Evolutionary conservation across 495 filamentous ascomycete species (phyloP).

Genomic region (Hypoxylon lenormandii): DNA sequence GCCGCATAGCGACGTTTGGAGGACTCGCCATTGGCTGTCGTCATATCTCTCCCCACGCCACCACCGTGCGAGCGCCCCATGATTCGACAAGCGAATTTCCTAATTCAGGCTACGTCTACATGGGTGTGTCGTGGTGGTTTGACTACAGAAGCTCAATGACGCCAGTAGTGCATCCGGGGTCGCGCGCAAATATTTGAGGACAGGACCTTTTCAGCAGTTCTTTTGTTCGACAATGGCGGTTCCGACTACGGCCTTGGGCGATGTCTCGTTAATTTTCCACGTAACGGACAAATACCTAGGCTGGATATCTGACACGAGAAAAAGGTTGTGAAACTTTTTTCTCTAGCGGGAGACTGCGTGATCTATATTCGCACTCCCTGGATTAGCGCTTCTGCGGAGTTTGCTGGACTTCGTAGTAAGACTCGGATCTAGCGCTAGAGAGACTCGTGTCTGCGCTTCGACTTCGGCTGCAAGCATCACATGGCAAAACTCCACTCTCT

Average conservation of each 20-base stretch:
- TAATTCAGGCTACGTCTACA: slow-evolving; percentile 40
- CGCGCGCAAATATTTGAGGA: slow-evolving; percentile 28
- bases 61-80: slow-evolving; percentile 24
- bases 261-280: background rate
- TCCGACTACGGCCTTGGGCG: slow-evolving; percentile 1
- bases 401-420: slow-evolving; percentile 6
- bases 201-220: slow-evolving; percentile 18
- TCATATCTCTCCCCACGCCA: slow-evolving; percentile 47
- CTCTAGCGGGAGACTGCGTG: slow-evolving; percentile 9
- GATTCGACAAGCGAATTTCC: slow-evolving; percentile 37
- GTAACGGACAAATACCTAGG: slow-evolving; percentile 21
- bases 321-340: slow-evolving; percentile 5
- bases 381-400: slow-evolving; percentile 13
- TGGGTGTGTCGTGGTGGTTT: slow-evolving; percentile 41
- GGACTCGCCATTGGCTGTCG: slow-evolving; percentile 41
- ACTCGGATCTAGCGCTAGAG: slow-evolving; percentile 19
- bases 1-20: slow-evolving; percentile 50
- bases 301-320: slow-evolving; percentile 6
- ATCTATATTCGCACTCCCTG: slow-evolving; percentile 8
- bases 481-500: slow-evolving; percentile 34
- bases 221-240: slow-evolving; percentile 26
- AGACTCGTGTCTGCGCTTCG: slow-evolving; percentile 28
- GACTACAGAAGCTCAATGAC: slow-evolving; percentile 39
- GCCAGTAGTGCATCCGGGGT: slow-evolving; percentile 38
- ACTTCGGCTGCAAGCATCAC: slow-evolving; percentile 30